A percentile compares a stretch with the other conserved stretches of the same genome.
These are phyloP conservation scores for Gymnopilus junonius DNA, from an alignment of 768 basidiomycete genomes.

Conservation along the genomic window DNA sequence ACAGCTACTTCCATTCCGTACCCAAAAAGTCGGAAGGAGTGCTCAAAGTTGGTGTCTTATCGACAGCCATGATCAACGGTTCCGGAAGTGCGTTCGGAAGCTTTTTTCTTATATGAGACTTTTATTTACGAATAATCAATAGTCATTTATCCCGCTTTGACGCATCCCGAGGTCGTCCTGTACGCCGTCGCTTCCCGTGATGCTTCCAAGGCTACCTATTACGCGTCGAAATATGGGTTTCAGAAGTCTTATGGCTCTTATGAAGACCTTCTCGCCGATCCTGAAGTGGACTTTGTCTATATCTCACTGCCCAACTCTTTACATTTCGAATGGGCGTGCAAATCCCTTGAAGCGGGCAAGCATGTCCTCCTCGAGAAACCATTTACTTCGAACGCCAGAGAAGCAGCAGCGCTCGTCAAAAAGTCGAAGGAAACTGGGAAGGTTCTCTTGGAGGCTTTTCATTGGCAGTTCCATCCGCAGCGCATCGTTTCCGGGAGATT, in stretches of 20 bases:
- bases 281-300: conserved; percentile 52
- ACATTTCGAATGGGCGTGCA: conserved; percentile 74
- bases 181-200: conserved; percentile 37
- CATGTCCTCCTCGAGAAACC: conserved; percentile 74
- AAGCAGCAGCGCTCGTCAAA: conserved; percentile 18
- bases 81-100: conserved; percentile 21
- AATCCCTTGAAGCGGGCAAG: conserved; percentile 65
- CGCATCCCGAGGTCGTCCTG: conserved; percentile 33
- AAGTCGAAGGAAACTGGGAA: conserved; percentile 49
- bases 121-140: not conserved
- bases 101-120: not conserved
- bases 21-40: conserved; percentile 25
- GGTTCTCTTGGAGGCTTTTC: conserved; percentile 64
- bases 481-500: conserved; percentile 58
- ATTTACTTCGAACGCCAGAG: conserved; percentile 24
- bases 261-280: conserved; percentile 47
- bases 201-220: conserved; percentile 40
- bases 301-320: conserved; percentile 61
- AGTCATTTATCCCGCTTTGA: conserved; percentile 32
- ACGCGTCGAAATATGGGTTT: conserved; percentile 56
- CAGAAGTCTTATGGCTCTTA: conserved; percentile 47
- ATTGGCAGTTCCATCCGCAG: conserved; percentile 67
- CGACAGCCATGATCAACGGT: conserved; percentile 27
- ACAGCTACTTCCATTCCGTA: conserved; percentile 24
- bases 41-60: conserved; percentile 33